A percentile compares a stretch with the other conserved stretches of the same genome.
Conservation (phyloP, 2,329 filamentous ascomycete genomes). For the Pseudocercospora cruenta region DNA sequence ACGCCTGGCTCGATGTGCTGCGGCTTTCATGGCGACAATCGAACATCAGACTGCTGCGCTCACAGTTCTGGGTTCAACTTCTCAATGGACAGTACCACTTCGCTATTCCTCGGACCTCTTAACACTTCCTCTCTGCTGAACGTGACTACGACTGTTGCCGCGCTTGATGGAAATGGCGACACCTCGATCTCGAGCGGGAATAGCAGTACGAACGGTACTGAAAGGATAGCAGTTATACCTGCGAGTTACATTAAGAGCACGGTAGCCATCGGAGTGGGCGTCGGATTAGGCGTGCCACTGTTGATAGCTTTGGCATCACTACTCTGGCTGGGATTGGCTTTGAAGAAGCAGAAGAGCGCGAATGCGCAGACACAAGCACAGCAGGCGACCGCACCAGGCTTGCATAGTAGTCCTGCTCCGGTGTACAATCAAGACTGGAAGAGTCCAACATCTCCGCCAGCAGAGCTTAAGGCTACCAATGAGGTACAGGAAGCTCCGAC, state of each 20-base stretch:
- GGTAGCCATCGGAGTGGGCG: conserved; percentile 2
- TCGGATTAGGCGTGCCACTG: conserved; percentile 1
- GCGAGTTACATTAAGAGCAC: background rate
- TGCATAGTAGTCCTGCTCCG: background rate
- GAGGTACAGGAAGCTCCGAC: conserved; percentile 1
- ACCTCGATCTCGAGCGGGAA: background rate
- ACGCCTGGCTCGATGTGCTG: background rate
- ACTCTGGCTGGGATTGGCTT: conserved; percentile 26
- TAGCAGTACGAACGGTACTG: background rate
- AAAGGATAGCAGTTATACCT: background rate
- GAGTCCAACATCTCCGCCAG: background rate
- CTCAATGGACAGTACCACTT: background rate
- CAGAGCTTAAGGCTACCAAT: conserved; percentile 2
- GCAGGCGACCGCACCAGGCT: background rate
- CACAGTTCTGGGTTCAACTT: conserved; percentile 5
- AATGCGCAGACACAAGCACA: background rate
- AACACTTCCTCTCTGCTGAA: conserved; percentile 5
- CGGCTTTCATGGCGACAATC: background rate
- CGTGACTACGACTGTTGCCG: background rate
- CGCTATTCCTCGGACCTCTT: conserved; percentile 1
- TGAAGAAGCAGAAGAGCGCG: background rate
- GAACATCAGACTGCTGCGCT: background rate
- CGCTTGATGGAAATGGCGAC: background rate
- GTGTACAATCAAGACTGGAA: background rate
- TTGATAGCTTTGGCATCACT: conserved; percentile 1